Evolutionary conservation across 768 basidiomycete species (phyloP).

Genomic region (Boletus subparvulus): DNA sequence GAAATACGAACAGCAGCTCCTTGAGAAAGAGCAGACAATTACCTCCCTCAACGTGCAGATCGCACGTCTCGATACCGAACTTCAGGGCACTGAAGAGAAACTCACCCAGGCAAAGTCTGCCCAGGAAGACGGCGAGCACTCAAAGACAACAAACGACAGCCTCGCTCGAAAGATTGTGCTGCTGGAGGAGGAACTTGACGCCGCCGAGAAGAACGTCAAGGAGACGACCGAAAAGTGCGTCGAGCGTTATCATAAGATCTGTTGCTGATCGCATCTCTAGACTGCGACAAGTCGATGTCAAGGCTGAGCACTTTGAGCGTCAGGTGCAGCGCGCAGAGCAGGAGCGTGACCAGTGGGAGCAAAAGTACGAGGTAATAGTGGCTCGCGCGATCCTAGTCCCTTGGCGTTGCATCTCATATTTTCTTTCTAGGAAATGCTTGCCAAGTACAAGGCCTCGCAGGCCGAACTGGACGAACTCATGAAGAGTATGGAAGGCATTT

Average conservation of each 20-base stretch:
- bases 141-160: slow-evolving; percentile 69
- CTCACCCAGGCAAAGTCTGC: slow-evolving; percentile 63
- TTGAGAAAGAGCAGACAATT: slow-evolving; percentile 86
- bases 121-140: slow-evolving; percentile 65
- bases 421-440: slow-evolving; percentile 57
- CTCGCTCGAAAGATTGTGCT: slow-evolving; percentile 83
- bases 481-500: slow-evolving; percentile 69
- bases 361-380: slow-evolving; percentile 82
- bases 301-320: slow-evolving; percentile 97
- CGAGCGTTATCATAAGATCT: slow-evolving; percentile 12
- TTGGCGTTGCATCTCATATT: slow-evolving; percentile 2
- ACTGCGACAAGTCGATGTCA: slow-evolving; percentile 94
- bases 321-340: slow-evolving; percentile 83
- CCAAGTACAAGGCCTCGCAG: slow-evolving; percentile 73
- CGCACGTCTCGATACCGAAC: slow-evolving; percentile 57
- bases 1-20: slow-evolving; percentile 65
- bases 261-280: slow-evolving; percentile 42
- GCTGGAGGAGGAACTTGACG: slow-evolving; percentile 93
- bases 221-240: slow-evolving; percentile 96
- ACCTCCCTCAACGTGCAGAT: slow-evolving; percentile 75
- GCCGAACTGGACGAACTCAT: slow-evolving; percentile 83
- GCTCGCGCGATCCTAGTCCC: neutral
- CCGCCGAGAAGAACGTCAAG: slow-evolving; percentile 93
- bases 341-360: slow-evolving; percentile 92
- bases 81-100: slow-evolving; percentile 69